phyloP scores from a whole-genome alignment of 148 eudicot genomes.

The Nyssa sinensis region DNA sequence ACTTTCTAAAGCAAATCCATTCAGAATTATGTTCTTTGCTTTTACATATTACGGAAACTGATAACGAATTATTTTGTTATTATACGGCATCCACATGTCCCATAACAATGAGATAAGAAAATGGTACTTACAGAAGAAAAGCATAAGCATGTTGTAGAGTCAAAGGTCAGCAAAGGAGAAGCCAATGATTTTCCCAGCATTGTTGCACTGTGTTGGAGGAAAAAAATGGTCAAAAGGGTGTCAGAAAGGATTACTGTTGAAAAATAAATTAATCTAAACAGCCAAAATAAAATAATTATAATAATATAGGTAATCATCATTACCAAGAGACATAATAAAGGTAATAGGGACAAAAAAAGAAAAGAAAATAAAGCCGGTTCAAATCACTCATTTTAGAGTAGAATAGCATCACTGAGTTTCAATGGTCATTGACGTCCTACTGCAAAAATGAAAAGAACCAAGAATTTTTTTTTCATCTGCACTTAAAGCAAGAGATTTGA shows the following conservation, averaged over 20 bases:
- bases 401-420: background rate
- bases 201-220: slow-evolving; percentile 32
- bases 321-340: no score
- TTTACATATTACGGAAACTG: background rate
- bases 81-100: background rate
- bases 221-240: background rate
- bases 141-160: slow-evolving; percentile 28
- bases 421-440: background rate
- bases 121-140: slow-evolving; percentile 38
- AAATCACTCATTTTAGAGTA: background rate
- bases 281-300: no score
- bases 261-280: background rate
- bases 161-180: slow-evolving; percentile 35
- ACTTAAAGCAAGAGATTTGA: no score
- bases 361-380: background rate
- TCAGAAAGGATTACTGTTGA: background rate
- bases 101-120: background rate
- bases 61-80: background rate
- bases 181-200: slow-evolving; percentile 50
- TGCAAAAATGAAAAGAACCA: no score
- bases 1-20: background rate
- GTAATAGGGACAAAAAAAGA: no score
- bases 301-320: background rate
- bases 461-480: no score
- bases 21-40: background rate